Conservation (phyloP, 805 yeast genomes). For the Sporopachydermia lactativora region DNA sequence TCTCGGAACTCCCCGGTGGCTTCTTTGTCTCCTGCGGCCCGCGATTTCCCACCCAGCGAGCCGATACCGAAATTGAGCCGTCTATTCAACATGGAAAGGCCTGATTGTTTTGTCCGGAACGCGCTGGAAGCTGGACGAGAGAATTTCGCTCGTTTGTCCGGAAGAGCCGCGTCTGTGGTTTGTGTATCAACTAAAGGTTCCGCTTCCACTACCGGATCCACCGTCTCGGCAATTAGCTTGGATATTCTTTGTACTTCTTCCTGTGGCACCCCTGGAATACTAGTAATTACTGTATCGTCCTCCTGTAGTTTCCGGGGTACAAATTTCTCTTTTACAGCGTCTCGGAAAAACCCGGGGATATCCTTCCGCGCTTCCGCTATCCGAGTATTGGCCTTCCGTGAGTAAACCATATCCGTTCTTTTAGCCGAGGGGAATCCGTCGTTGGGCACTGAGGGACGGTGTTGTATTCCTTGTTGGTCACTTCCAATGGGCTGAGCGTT, state of each 20-base stretch:
- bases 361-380: not conserved
- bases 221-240: not conserved
- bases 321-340: not conserved
- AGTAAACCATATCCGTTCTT: not conserved
- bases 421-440: too few relatives aligned
- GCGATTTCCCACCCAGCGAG: not conserved
- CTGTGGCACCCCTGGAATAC: not conserved
- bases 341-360: constrained; percentile 1
- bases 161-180: not conserved
- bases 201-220: not conserved
- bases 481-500: too few relatives aligned
- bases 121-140: not conserved
- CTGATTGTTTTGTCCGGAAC: not conserved
- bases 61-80: not conserved
- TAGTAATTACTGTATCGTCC: not conserved
- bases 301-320: not conserved
- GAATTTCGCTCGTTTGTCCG: not conserved
- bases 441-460: too few relatives aligned
- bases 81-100: not conserved
- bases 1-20: too few relatives aligned
- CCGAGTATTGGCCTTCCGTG: not conserved
- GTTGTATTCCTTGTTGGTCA: too few relatives aligned
- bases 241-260: not conserved
- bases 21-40: too few relatives aligned
- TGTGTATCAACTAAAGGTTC: too few relatives aligned